Conservation (phyloP, 768 basidiomycete species). For the Scleroderma bovista region DNA sequence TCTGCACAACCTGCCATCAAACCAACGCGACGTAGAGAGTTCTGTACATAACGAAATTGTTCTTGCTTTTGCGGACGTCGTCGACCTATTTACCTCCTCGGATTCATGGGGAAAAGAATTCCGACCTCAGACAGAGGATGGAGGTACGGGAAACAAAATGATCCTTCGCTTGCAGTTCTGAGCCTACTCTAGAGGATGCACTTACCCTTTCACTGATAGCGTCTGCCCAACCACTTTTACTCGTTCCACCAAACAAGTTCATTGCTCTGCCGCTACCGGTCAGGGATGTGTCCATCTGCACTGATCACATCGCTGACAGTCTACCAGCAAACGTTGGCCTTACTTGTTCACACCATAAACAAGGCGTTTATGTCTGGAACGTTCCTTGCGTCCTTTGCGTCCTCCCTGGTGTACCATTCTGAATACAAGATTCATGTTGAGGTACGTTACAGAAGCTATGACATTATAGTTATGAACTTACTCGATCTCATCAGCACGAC, state of each 20-base stretch:
- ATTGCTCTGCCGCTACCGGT: constrained; percentile 55
- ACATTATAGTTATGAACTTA: not conserved
- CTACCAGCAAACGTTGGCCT: constrained; percentile 20
- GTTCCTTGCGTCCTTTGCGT: constrained; percentile 44
- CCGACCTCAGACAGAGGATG: constrained; percentile 43
- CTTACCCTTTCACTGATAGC: constrained; percentile 45
- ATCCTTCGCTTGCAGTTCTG: not conserved
- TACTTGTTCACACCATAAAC: constrained; percentile 43
- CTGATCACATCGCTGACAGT: constrained; percentile 6
- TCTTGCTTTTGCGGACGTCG: constrained; percentile 66
- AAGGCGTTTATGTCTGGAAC: constrained; percentile 52
- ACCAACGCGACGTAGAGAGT: constrained; percentile 30
- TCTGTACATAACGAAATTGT: constrained; percentile 61
- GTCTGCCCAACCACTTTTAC: constrained; percentile 54
- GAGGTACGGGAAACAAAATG: constrained; percentile 23
- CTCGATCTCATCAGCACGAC: constrained; percentile 19
- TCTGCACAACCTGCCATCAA: constrained; percentile 28
- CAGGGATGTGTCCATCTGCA: constrained; percentile 21
- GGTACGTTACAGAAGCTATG: constrained; percentile 3
- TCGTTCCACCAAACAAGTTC: constrained; percentile 49
- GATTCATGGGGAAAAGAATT: constrained; percentile 67
- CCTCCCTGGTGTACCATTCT: constrained; percentile 24
- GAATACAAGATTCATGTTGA: constrained; percentile 16
- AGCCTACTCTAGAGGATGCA: constrained; percentile 32
- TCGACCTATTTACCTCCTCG: constrained; percentile 49